These are phyloP conservation scores for Podaxis pistillaris DNA, from an alignment of 768 basidiomycete species.

Conservation along the genomic window DNA sequence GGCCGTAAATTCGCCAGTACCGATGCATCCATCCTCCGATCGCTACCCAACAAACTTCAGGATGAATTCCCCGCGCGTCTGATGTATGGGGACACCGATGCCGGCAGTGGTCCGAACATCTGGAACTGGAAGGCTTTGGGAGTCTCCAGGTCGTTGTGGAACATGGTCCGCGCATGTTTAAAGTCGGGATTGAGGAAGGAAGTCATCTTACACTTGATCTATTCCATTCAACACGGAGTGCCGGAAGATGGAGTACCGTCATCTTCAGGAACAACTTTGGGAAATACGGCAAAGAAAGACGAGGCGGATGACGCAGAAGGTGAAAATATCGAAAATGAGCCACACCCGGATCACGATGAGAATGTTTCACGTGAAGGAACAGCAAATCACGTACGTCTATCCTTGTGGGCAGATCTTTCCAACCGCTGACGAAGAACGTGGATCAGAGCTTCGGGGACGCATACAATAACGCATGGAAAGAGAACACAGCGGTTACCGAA, in stretches of 20 bases:
- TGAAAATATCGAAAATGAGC: constrained; percentile 13
- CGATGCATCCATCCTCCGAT: constrained; percentile 67
- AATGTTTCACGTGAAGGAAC: not conserved
- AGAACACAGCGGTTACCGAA: constrained; percentile 45
- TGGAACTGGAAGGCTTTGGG: constrained; percentile 82
- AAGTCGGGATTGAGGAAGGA: constrained; percentile 60
- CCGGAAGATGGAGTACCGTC: constrained; percentile 25
- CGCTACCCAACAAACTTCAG: constrained; percentile 63
- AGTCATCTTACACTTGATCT: constrained; percentile 56
- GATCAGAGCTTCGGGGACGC: constrained; percentile 46
- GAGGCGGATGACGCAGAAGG: constrained; percentile 21
- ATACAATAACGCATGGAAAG: constrained; percentile 63
- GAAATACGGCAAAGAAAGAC: constrained; percentile 10
- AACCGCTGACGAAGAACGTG: constrained; percentile 13
- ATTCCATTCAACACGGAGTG: constrained; percentile 55
- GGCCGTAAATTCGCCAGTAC: constrained; percentile 71
- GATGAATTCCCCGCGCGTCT: constrained; percentile 75
- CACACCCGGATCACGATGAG: not conserved
- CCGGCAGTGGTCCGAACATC: constrained; percentile 54
- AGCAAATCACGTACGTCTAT: constrained; percentile 9
- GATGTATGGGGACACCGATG: constrained; percentile 54
- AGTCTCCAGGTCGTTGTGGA: constrained; percentile 70
- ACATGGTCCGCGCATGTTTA: constrained; percentile 63
- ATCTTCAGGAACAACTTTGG: not conserved
- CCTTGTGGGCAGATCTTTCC: not conserved